Base-by-base conservation (phyloP, 2,329 filamentous ascomycete species). In the Cladosporium sp. region DNA sequence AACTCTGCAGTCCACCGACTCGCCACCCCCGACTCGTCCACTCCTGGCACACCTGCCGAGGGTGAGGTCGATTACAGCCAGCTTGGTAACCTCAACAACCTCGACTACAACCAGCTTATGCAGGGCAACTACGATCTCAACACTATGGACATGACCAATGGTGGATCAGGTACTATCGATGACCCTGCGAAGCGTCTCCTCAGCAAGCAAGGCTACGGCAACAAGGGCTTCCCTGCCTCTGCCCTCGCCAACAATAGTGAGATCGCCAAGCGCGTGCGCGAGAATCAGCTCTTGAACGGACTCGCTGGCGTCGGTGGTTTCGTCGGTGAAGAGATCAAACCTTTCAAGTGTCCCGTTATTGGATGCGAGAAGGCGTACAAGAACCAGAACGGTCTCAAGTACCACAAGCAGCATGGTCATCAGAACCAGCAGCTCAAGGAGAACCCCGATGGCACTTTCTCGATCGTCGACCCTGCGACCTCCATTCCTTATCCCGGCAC, bases 361-460 rank as follows among this genome's bases (percentile, higher is more conserved):
- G 94, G 94, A 5, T 99, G 94, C 70, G 94, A 97, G 75, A 99
- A 99, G 80, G 93, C 94, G 0, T 99, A 99, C 79, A 99, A 99
- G 82, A 99, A 99, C 74, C 94, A 97, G 73, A 99, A 99, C 67
- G 94, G 94, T 51, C 81, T 99, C 59, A 99, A 97, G 84, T 99
- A 91, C 68, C 86, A 88, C 76, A 88, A 88, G 76, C 66, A 86
- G 74, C 94, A 99, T 69, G 94, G 94, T 17, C 94, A 99, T 73
- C 92, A 95, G 70, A 97, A 93, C 63, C 94, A 99, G 73, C 91
- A 96, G 73, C 82, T 99, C 61, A 92, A 97, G 71, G 92, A 97
- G 73, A 99, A 99, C 68, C 89, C 90, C 15, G 94, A 99, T 70
- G 94, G 94, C 54, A 97, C 94, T 2, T 97, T 96, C 72, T 97